These are phyloP conservation scores for Diospyros kaki DNA, from an alignment of 148 eudicot species.

Conservation along the genomic window DNA sequence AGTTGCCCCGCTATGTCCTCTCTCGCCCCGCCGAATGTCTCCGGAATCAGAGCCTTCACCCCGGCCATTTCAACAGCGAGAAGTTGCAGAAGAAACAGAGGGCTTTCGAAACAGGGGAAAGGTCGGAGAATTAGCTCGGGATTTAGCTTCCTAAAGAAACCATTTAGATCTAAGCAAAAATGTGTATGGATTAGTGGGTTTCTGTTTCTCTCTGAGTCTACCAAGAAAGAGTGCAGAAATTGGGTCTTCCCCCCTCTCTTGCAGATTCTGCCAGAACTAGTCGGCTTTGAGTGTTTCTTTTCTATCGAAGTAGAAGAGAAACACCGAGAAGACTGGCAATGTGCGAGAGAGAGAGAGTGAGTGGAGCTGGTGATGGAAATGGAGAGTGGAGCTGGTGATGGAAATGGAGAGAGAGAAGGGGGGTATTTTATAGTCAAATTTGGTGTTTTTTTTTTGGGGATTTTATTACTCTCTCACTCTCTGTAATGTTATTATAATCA, in stretches of 20 bases:
- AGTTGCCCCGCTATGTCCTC: slow-evolving; percentile 50
- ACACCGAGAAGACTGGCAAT: slow-evolving; percentile 26
- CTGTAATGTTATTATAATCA: not conserved
- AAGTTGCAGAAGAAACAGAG: slow-evolving; percentile 2
- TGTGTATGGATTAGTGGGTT: slow-evolving; percentile 9
- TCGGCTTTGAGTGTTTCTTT: slow-evolving; percentile 15
- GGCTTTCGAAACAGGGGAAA: slow-evolving; percentile 9
- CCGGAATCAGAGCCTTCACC: slow-evolving; percentile 36
- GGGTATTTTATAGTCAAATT: slow-evolving; percentile 39
- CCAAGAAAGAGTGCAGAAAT: slow-evolving; percentile 6
- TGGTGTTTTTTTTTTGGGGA: slow-evolving; percentile 12
- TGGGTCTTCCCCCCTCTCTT: slow-evolving; percentile 7
- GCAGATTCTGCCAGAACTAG: slow-evolving; percentile 22
- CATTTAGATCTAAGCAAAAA: slow-evolving; percentile 7
- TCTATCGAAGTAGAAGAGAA: slow-evolving; percentile 20
- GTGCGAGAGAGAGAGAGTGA: slow-evolving; percentile 27
- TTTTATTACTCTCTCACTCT: not conserved
- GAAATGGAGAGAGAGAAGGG: slow-evolving; percentile 24
- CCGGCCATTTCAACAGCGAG: not conserved
- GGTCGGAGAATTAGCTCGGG: not conserved
- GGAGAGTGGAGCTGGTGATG: slow-evolving; percentile 21
- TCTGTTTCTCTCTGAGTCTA: not conserved
- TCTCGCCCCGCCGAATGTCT: slow-evolving; percentile 42
- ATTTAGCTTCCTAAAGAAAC: not conserved
- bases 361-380: slow-evolving; percentile 2